Percentiles rank a stretch among this genome's conserved stretches.
These are phyloP conservation scores for Melocanna baccifera DNA, from an alignment of 176 grass and related monocot genomes.

Conservation along the genomic window DNA sequence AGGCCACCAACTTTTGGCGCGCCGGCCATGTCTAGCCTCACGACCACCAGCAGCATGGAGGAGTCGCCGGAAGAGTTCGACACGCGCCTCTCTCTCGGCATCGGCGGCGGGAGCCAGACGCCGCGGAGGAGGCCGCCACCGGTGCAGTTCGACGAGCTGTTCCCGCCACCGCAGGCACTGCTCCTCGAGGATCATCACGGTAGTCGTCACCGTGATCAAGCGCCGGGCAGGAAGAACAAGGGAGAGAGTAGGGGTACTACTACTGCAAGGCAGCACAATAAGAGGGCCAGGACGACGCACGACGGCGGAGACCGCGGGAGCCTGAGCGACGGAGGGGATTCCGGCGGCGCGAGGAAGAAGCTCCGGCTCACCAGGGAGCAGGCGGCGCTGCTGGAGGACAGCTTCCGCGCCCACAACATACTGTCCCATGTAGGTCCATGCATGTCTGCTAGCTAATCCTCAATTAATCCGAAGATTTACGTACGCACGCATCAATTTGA, in stretches of 20 bases:
- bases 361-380: constrained; percentile 46
- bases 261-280: neutral
- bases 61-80: constrained; percentile 10
- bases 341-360: constrained; percentile 43
- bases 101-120: neutral
- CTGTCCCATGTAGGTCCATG: constrained; percentile 31
- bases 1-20: neutral
- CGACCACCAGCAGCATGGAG: constrained; percentile 22
- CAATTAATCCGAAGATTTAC: neutral
- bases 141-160: constrained; percentile 23
- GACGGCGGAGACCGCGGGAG: neutral
- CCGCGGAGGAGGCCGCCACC: neutral
- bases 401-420: constrained; percentile 50
- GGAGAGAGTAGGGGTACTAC: neutral
- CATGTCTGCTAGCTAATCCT: neutral
- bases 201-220: neutral
- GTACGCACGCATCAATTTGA: neutral
- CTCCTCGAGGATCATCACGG: neutral
- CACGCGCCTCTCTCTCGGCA: constrained; percentile 30
- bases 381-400: constrained; percentile 42
- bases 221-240: neutral
- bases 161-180: neutral
- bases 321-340: neutral
- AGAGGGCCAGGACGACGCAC: neutral
- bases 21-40: constrained; percentile 47